These are phyloP conservation scores for Citrullus mucosospermus DNA, from an alignment of 306 rosid genomes.

Conservation along the genomic window DNA sequence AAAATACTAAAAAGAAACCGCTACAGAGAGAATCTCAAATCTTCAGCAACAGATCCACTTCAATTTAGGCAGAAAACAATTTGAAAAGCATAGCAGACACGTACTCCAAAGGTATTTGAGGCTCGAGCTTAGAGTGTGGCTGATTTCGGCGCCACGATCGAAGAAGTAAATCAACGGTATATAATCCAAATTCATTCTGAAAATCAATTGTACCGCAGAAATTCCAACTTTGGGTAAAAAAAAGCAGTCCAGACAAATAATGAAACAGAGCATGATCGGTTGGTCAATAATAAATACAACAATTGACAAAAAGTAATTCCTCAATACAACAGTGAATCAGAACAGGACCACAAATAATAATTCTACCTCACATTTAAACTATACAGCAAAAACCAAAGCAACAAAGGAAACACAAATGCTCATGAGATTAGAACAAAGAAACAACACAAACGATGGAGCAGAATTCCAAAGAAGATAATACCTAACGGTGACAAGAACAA, in stretches of 20 bases:
- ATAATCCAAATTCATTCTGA: not conserved
- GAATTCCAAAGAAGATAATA: slow-evolving; percentile 4
- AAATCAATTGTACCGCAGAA: not conserved
- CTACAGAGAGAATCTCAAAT: not conserved
- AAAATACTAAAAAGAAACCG: not conserved
- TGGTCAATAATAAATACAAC: not conserved
- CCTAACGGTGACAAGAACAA: slow-evolving; percentile 63
- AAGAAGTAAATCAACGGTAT: not conserved
- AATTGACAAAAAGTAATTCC: not conserved
- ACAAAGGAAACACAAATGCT: no score
- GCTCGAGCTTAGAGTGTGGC: not conserved
- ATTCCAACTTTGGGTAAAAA: not conserved
- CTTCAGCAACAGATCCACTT: not conserved
- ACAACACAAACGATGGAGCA: not conserved
- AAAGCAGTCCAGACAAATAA: not conserved
- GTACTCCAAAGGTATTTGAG: not conserved
- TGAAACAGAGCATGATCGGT: not conserved
- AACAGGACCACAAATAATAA: not conserved
- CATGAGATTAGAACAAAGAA: not conserved
- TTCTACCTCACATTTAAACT: not conserved
- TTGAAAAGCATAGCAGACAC: not conserved
- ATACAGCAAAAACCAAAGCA: not conserved
- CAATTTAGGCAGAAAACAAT: not conserved
- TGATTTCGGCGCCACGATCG: not conserved
- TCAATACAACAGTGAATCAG: not conserved